phyloP scores from a whole-genome alignment of 495 filamentous ascomycete species.

The Penicillium coffeae region DNA sequence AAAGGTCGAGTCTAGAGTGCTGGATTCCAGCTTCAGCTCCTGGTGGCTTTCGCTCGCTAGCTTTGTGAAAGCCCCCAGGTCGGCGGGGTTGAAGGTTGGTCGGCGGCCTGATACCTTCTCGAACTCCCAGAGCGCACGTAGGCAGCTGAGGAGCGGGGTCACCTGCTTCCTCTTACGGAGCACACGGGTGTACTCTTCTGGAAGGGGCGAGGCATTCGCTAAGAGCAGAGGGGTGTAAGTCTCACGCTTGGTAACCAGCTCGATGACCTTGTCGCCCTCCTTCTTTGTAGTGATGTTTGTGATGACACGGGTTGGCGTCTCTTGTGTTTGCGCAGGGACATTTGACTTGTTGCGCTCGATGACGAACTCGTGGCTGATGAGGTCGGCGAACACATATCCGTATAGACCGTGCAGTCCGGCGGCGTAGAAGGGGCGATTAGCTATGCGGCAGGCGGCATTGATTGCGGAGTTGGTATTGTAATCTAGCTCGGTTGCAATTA shows the following conservation, averaged over 20 bases:
- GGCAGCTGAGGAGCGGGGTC: slow-evolving; percentile 73
- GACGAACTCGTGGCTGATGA: slow-evolving; percentile 82
- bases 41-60: slow-evolving; percentile 72
- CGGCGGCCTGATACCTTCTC: slow-evolving; percentile 48
- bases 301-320: slow-evolving; percentile 75
- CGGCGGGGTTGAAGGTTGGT: slow-evolving; percentile 54
- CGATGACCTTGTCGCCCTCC: slow-evolving; percentile 68
- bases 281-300: slow-evolving; percentile 67
- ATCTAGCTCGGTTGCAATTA: slow-evolving; percentile 88
- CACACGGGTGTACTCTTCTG: slow-evolving; percentile 61
- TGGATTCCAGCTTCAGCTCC: slow-evolving; percentile 69
- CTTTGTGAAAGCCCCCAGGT: slow-evolving; percentile 68
- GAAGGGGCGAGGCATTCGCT: slow-evolving; percentile 70
- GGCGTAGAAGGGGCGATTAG: slow-evolving; percentile 79
- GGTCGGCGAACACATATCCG: slow-evolving; percentile 90
- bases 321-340: slow-evolving; percentile 58
- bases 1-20: slow-evolving; percentile 71
- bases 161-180: slow-evolving; percentile 68
- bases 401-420: slow-evolving; percentile 85
- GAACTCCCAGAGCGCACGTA: slow-evolving; percentile 82
- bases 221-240: slow-evolving; percentile 77
- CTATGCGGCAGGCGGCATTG: slow-evolving; percentile 76
- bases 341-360: slow-evolving; percentile 83
- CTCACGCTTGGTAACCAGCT: slow-evolving; percentile 91
- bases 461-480: slow-evolving; percentile 66